phyloP scores from a whole-genome alignment of 2,329 filamentous ascomycete genomes.

The Neofusicoccum laricinum region DNA sequence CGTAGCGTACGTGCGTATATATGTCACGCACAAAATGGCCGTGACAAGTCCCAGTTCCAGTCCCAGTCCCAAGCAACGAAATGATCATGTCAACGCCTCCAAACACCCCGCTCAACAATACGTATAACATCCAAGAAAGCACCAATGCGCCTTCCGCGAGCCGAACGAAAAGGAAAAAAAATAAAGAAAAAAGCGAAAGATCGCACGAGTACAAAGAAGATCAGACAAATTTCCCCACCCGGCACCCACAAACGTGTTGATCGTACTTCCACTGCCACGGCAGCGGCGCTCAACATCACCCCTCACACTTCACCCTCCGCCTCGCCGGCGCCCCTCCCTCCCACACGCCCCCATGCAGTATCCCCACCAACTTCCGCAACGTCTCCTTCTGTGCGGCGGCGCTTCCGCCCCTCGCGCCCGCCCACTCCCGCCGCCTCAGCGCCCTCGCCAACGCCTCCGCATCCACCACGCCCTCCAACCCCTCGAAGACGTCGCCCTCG shows the following conservation, averaged over 20 bases:
- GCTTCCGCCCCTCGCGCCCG: neutral
- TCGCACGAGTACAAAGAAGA: too few relatives aligned
- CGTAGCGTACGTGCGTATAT: too few relatives aligned
- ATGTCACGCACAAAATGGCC: too few relatives aligned
- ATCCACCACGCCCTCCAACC: constrained; percentile 28
- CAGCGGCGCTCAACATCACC: neutral
- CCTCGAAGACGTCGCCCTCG: neutral
- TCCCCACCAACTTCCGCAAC: constrained; percentile 36
- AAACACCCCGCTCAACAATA: neutral
- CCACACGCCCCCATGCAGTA: constrained; percentile 35
- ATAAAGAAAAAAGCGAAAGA: too few relatives aligned
- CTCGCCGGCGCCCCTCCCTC: neutral
- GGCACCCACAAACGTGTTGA: too few relatives aligned
- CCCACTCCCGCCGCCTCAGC: neutral
- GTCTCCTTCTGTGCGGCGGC: constrained; percentile 24
- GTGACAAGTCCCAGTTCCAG: too few relatives aligned
- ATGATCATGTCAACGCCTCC: neutral
- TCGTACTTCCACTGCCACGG: too few relatives aligned
- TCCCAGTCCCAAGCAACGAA: neutral
- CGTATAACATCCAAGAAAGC: neutral
- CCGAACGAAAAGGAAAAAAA: too few relatives aligned
- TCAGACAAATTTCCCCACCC: too few relatives aligned
- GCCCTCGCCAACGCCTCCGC: constrained; percentile 18
- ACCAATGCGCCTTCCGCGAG: neutral
- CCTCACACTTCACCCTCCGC: constrained; percentile 4